These are phyloP conservation scores for Candida sonorensis DNA, from an alignment of 805 yeast genomes.

Conservation along the genomic window DNA sequence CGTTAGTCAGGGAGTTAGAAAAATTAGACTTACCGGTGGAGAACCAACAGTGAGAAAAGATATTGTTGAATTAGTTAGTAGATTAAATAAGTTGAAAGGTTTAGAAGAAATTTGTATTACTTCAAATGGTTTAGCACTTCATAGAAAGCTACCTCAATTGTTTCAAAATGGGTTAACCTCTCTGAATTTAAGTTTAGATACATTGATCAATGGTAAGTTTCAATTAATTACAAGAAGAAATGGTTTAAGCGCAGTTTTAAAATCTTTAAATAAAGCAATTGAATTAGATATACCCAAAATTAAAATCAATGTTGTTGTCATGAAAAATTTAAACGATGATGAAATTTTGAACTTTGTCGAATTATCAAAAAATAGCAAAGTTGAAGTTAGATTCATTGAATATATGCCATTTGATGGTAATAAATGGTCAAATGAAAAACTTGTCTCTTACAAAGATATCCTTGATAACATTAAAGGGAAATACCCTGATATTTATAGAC, in stretches of 20 bases:
- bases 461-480: slow-evolving; percentile 24
- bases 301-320: slow-evolving; percentile 44
- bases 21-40: slow-evolving; percentile 49
- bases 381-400: slow-evolving; percentile 48
- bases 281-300: slow-evolving; percentile 37
- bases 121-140: slow-evolving; percentile 44
- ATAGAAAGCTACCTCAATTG: slow-evolving; percentile 39
- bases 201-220: slow-evolving; percentile 45
- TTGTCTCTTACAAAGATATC: slow-evolving; percentile 41
- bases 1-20: slow-evolving; percentile 42
- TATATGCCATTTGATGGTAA: slow-evolving; percentile 57
- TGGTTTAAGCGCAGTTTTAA: slow-evolving; percentile 39
- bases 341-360: slow-evolving; percentile 42
- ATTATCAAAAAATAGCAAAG: slow-evolving; percentile 30
- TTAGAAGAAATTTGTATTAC: slow-evolving; percentile 44
- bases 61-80: slow-evolving; percentile 35
- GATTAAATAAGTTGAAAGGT: slow-evolving; percentile 33
- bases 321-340: slow-evolving; percentile 44
- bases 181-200: slow-evolving; percentile 42
- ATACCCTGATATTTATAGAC: slow-evolving; percentile 23
- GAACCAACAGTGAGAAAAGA: slow-evolving; percentile 51
- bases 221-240: slow-evolving; percentile 41
- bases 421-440: slow-evolving; percentile 40
- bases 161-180: slow-evolving; percentile 37
- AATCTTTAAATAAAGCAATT: slow-evolving; percentile 36